Percentiles rank a stretch among this genome's conserved stretches.
phyloP scores from a whole-genome alignment of 345 rosid species.

The Salix koriyanagi region DNA sequence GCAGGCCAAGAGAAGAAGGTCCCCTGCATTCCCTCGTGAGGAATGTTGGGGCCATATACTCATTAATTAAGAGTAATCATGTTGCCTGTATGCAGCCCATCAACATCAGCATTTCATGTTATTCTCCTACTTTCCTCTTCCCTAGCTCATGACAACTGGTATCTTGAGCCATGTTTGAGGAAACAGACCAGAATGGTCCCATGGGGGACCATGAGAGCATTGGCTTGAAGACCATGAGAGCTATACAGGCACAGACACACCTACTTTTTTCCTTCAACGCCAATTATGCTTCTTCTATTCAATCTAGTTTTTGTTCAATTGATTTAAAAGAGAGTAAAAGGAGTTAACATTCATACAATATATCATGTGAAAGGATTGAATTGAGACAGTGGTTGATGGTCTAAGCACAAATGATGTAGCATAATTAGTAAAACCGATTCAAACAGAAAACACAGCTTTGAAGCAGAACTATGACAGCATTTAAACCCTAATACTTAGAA shows the following conservation, averaged over 20 bases:
- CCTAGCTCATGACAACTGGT: slow-evolving; percentile 8
- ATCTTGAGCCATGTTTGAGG: slow-evolving; percentile 10
- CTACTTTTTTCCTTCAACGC: background rate
- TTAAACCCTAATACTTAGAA: too few relatives aligned
- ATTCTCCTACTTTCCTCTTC: slow-evolving; percentile 5
- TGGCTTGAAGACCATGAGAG: background rate
- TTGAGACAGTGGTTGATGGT: background rate
- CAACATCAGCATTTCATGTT: slow-evolving; percentile 9
- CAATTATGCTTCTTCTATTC: background rate
- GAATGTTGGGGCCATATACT: slow-evolving; percentile 4
- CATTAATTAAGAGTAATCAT: slow-evolving; percentile 6
- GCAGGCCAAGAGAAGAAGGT: background rate
- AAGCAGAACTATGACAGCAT: too few relatives aligned
- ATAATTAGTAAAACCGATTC: too few relatives aligned
- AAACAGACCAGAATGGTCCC: slow-evolving; percentile 20
- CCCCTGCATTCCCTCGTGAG: slow-evolving; percentile 6
- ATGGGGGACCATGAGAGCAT: slow-evolving; percentile 9
- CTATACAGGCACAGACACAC: background rate
- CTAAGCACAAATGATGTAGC: background rate
- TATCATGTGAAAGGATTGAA: background rate
- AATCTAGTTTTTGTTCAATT: background rate
- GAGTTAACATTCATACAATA: background rate
- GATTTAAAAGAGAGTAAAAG: background rate
- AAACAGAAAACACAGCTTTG: too few relatives aligned
- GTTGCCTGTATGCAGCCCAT: slow-evolving; percentile 4